phyloP scores from a whole-genome alignment of 352 stramenopile genomes.

The Globisporangium perplexum region DNA sequence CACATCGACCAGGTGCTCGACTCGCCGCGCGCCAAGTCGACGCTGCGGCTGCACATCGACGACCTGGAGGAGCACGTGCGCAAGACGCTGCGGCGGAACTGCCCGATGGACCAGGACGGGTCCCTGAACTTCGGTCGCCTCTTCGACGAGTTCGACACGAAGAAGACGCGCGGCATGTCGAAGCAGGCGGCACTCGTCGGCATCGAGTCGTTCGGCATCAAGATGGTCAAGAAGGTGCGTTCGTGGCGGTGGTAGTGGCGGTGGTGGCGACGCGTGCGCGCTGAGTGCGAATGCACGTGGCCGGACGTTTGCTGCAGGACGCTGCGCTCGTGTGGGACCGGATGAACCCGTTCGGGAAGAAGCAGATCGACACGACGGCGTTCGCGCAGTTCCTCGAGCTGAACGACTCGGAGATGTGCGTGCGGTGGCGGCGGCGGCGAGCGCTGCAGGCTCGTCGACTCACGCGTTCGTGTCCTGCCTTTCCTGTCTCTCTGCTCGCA shows the following conservation, averaged over 20 bases:
- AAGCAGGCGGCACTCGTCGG: constrained; percentile 41
- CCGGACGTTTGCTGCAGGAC: constrained; percentile 17
- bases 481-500: constrained; percentile 15
- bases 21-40: constrained; percentile 35
- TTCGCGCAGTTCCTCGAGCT: constrained; percentile 70
- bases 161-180: constrained; percentile 45
- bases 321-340: constrained; percentile 61
- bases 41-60: constrained; percentile 48
- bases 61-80: constrained; percentile 67
- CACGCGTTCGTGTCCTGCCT: too few species aligned
- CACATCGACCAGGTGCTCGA: constrained; percentile 24
- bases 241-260: neutral
- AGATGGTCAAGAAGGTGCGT: constrained; percentile 66
- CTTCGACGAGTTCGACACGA: constrained; percentile 74
- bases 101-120: constrained; percentile 67
- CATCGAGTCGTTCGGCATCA: constrained; percentile 67
- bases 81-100: constrained; percentile 62
- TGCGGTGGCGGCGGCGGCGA: neutral
- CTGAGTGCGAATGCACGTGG: too few species aligned
- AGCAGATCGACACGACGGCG: constrained; percentile 43
- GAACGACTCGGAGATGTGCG: constrained; percentile 75
- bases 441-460: neutral
- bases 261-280: too few species aligned
- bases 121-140: constrained; percentile 66
- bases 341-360: constrained; percentile 56